Evolutionary conservation across 2,329 filamentous ascomycete genomes (phyloP).

Genomic region (Paecilomyces formosus): DNA sequence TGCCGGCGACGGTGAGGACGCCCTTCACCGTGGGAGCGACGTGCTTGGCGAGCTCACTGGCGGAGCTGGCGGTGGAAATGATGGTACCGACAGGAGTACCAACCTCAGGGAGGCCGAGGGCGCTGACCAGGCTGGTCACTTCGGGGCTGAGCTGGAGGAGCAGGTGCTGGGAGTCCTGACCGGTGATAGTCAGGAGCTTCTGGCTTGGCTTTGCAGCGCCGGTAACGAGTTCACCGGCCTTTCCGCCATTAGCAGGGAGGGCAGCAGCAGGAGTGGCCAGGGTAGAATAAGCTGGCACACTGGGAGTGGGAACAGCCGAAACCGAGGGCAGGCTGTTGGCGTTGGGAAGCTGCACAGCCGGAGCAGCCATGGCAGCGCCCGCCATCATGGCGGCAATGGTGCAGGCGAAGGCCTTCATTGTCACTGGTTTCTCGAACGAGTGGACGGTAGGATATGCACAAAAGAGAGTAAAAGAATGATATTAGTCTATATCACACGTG

Average conservation of each 20-base stretch:
- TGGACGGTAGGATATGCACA: not conserved
- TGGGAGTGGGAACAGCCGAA: not conserved
- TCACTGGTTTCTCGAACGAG: not conserved
- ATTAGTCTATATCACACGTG: not conserved
- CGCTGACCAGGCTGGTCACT: conserved; percentile 18
- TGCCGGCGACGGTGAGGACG: conserved; percentile 13
- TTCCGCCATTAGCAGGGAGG: not conserved
- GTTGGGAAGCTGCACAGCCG: not conserved
- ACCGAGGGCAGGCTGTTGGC: not conserved
- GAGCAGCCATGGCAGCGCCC: not conserved
- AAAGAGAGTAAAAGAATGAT: not conserved
- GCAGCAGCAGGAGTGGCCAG: not conserved
- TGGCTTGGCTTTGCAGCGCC: not conserved
- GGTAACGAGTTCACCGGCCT: not conserved
- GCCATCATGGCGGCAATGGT: not conserved
- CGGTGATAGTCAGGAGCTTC: conserved; percentile 17
- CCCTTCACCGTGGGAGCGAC: conserved; percentile 12
- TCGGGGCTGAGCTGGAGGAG: conserved; percentile 25
- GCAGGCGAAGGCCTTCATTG: not conserved
- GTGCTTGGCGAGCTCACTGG: conserved; percentile 20
- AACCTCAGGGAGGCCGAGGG: conserved; percentile 20
- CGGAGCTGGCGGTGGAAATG: conserved; percentile 14
- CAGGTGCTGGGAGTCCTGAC: conserved; percentile 19
- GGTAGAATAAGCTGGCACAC: not conserved
- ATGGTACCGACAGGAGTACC: conserved; percentile 18